Evolutionary conservation across 1,284 basidiomycete species (phyloP), one percentile per base, ranked within the genome.

Genomic region (Ustilago loliicola): DNA sequence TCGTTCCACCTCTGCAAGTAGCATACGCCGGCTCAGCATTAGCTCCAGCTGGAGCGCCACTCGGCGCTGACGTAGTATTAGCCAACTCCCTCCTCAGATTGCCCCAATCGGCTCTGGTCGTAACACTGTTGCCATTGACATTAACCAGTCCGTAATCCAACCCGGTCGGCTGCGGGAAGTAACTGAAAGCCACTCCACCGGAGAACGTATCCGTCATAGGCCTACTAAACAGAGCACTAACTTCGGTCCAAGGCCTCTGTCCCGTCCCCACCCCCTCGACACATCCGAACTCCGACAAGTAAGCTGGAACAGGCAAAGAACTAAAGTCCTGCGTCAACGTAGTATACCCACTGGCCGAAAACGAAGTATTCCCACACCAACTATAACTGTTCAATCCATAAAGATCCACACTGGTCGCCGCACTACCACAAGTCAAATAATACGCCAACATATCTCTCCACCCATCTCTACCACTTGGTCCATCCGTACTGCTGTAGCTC

Each of bases 401-500:
- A 30, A 97, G 83, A 87, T 97, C 95, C 67, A 97, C 91, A 27
- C 92, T 87, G 23, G 90, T 90, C 3, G 88, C 86, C 63, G 90
- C 92, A 13, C 90, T 90, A 80, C 94, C 93, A 83, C 95, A 97
- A 27, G 92, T 90, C 55, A 97, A 89, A 86, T 92, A 96, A 82
- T 92, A 89, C 2, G 94, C 93, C 40, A 96, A 87, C 59, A 90
- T 89, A 75, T 90, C 90, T 74, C 67, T 38, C 63, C 56, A 73
- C 27, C 61, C 55, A 42, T 34, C 56, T 27, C 38, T 47, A n/a
- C 88, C 87, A 10, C 90, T 82, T 58, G 89, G 88, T 8, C 92
- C 94, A 81, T 96, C 93, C 52, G 95, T 94, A 32, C 93, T 91
- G 19, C 94, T 91, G 87, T 96, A 97, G 3, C 93, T 93, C 53